phyloP scores from a whole-genome alignment of 2,329 filamentous ascomycete species.

The Hysterium pulicare region DNA sequence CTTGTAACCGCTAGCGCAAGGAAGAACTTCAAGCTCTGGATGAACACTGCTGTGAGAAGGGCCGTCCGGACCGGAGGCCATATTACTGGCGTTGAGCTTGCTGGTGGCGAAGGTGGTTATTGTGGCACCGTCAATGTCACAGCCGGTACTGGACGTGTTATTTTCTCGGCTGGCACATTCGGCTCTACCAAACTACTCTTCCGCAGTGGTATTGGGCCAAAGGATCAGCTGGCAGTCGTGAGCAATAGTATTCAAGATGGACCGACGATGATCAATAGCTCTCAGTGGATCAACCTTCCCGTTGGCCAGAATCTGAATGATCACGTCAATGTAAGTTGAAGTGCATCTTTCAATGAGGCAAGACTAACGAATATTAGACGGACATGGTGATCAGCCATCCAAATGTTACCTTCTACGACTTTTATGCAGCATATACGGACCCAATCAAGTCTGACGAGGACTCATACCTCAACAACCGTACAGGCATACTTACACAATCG shows the following conservation, averaged over 20 bases:
- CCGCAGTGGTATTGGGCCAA: conserved; percentile 66
- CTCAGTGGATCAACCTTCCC: conserved; percentile 51
- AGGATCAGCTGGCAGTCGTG: conserved; percentile 45
- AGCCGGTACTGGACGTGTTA: conserved; percentile 58
- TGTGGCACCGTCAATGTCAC: conserved; percentile 61
- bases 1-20: conserved; percentile 59
- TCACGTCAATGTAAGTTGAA: conserved; percentile 56
- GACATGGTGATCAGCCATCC: conserved; percentile 52
- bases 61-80: conserved; percentile 62
- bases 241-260: conserved; percentile 43
- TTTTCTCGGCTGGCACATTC: conserved; percentile 66
- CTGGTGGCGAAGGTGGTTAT: conserved; percentile 59
- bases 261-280: conserved; percentile 40
- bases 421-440: conserved; percentile 57
- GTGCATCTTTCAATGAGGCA: conserved; percentile 1
- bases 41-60: conserved; percentile 63
- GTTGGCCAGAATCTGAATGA: conserved; percentile 52
- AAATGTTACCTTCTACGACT: conserved; percentile 60
- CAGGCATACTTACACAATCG: conserved; percentile 61
- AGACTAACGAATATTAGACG: conserved; percentile 27
- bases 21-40: conserved; percentile 65
- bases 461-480: conserved; percentile 45
- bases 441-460: conserved; percentile 40
- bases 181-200: conserved; percentile 67
- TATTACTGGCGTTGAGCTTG: conserved; percentile 66